A percentile compares a stretch with the other conserved stretches of the same genome.
Conservation (phyloP, 192 early-diverging fungal species). For the Allomyces javanicus region DNA sequence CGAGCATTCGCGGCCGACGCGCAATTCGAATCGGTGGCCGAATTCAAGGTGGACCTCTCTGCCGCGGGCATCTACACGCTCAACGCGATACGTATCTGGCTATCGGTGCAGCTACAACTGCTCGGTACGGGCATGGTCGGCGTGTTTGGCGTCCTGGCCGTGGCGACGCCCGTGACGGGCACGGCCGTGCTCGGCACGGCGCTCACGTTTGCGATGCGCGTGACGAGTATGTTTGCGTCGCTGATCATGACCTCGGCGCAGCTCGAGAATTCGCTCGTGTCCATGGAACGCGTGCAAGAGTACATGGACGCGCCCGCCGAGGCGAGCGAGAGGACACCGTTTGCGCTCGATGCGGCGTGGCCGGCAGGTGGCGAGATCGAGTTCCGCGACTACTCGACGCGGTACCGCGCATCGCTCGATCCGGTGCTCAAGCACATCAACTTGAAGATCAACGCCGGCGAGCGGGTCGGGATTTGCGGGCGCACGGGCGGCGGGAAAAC, state of each 20-base stretch:
- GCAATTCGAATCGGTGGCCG: conserved; percentile 19
- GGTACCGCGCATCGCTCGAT: conserved; percentile 55
- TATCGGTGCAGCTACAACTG: no score
- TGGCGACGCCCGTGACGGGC: no score
- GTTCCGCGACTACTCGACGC: conserved; percentile 42
- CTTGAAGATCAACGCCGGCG: conserved; percentile 40
- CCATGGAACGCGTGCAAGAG: conserved; percentile 69
- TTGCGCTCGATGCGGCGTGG: conserved; percentile 40
- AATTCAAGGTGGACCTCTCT: no score
- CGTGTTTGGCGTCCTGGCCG: no score
- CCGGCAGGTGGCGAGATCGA: conserved; percentile 47
- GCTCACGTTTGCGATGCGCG: conserved; percentile 28
- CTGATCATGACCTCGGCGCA: conserved; percentile 28
- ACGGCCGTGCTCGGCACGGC: conserved; percentile 29
- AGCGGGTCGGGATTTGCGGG: conserved; percentile 85
- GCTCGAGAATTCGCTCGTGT: conserved; percentile 32
- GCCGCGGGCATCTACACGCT: no score
- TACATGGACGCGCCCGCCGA: conserved; percentile 71
- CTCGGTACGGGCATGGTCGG: no score
- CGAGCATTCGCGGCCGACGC: conserved; percentile 39
- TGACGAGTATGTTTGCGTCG: conserved; percentile 26
- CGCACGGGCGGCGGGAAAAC: conserved; percentile 75
- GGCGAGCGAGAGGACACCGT: conserved; percentile 12
- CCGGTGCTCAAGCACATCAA: conserved; percentile 61
- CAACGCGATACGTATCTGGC: no score